Evolutionary conservation across 2,329 filamentous ascomycete species (phyloP).

Genomic region (Teratosphaeria viscida): DNA sequence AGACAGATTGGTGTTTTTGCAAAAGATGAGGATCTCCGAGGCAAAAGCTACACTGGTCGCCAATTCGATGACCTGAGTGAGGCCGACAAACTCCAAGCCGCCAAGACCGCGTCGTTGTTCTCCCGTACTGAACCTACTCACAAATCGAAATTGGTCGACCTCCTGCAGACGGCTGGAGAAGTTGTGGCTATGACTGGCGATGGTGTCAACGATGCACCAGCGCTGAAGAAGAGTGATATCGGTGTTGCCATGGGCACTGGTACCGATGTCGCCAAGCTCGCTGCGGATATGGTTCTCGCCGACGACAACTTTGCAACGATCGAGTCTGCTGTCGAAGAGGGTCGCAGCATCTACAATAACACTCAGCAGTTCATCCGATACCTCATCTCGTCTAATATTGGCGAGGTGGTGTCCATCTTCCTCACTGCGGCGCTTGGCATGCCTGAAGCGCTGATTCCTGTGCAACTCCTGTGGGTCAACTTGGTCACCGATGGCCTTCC

Average conservation of each 20-base stretch:
- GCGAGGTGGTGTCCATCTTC: conserved; percentile 98
- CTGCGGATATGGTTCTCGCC: conserved; percentile 95
- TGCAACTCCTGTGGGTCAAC: conserved; percentile 98
- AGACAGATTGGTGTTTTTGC: conserved; percentile 93
- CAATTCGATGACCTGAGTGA: conserved; percentile 83
- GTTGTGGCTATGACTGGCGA: conserved; percentile 99
- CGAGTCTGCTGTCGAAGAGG: conserved; percentile 89
- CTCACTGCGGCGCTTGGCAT: conserved; percentile 91
- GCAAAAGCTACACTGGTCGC: conserved; percentile 91
- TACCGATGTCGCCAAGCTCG: conserved; percentile 92
- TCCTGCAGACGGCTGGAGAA: conserved; percentile 83
- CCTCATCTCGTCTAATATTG: conserved; percentile 97
- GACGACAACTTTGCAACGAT: conserved; percentile 99
- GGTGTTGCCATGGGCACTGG: conserved; percentile 98
- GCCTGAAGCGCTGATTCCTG: conserved; percentile 93
- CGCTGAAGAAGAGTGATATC: conserved; percentile 97
- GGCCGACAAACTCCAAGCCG: conserved; percentile 70
- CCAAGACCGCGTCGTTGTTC: conserved; percentile 79
- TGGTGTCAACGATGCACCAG: conserved; percentile 95
- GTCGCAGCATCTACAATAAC: conserved; percentile 98
- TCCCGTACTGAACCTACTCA: conserved; percentile 91
- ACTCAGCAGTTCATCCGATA: conserved; percentile 99
- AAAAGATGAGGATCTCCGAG: conserved; percentile 65
- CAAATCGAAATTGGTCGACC: conserved; percentile 95
- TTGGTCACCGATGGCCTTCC: conserved; percentile 94